phyloP scores from a whole-genome alignment of 2,329 filamentous ascomycete species.

The Tolypocladium endophyticum region DNA sequence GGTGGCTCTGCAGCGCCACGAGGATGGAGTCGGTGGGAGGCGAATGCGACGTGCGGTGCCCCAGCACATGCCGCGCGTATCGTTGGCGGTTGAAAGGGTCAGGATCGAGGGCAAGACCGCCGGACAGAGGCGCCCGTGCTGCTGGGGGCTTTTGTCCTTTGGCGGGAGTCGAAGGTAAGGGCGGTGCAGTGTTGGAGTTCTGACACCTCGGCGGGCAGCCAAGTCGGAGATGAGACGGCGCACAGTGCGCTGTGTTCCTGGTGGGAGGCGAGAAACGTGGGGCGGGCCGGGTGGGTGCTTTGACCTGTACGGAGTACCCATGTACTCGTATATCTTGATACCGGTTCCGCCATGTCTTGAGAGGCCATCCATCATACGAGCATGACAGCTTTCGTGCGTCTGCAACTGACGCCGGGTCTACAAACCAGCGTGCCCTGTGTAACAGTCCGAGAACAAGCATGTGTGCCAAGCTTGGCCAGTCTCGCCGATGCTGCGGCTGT shows the following conservation, averaged over 20 bases:
- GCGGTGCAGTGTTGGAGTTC: neutral
- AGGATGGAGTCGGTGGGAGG: neutral
- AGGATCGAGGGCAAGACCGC: neutral
- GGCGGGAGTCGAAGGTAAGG: neutral
- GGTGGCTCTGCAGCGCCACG: neutral
- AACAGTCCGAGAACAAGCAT: too few species aligned
- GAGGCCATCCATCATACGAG: too few species aligned
- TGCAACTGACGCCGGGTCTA: too few species aligned
- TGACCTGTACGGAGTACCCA: too few species aligned
- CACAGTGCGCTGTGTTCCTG: neutral
- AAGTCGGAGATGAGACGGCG: neutral
- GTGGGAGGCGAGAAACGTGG: neutral
- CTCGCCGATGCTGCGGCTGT: too few species aligned
- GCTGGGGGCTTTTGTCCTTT: neutral
- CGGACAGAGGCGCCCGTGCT: neutral
- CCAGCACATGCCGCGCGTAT: neutral
- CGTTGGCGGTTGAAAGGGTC: neutral
- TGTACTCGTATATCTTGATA: neutral
- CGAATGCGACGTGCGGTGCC: neutral
- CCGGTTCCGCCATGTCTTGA: neutral
- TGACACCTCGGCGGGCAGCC: neutral
- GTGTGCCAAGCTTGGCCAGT: too few species aligned
- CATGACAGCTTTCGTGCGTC: too few species aligned
- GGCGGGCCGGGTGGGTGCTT: neutral
- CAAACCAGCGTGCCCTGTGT: too few species aligned